Evolutionary conservation across 2,329 filamentous ascomycete species (phyloP).

Genomic region (Cordyceps fumosorosea): DNA sequence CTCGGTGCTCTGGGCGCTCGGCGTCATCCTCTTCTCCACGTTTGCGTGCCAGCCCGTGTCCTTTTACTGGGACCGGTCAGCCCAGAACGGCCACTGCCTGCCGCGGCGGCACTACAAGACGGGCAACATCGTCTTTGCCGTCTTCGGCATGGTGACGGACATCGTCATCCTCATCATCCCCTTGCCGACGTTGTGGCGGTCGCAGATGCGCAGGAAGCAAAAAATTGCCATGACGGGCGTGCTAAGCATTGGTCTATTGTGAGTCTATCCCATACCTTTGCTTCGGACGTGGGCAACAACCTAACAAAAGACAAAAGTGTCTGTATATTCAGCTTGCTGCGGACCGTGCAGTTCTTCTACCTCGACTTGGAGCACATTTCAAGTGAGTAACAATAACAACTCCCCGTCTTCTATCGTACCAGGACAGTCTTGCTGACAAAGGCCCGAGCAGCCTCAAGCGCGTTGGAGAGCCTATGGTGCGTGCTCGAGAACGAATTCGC

Average conservation of each 20-base stretch:
- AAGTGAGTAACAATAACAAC: not conserved
- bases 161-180: constrained; percentile 8
- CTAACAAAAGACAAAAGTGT: constrained; percentile 8
- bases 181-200: constrained; percentile 8
- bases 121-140: constrained; percentile 5
- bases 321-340: constrained; percentile 8
- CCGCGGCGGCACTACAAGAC: not conserved
- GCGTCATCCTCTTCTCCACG: constrained; percentile 7
- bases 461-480: constrained; percentile 6
- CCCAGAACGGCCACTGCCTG: constrained; percentile 4
- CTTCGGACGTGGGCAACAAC: not conserved
- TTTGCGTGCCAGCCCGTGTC: constrained; percentile 11
- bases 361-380: constrained; percentile 9
- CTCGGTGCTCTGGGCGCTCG: constrained; percentile 2
- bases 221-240: constrained; percentile 11
- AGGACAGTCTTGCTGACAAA: not conserved
- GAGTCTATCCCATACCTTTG: not conserved
- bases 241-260: constrained; percentile 10
- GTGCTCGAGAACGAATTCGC: constrained; percentile 13
- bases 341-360: constrained; percentile 10
- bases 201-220: constrained; percentile 4
- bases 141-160: constrained; percentile 1
- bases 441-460: not conserved
- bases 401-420: not conserved
- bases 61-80: constrained; percentile 12